Evolutionary conservation across 202 grass and related monocot species (phyloP), one percentile per base, ranked within the genome.

Genomic region (Brachypodium distachyon): DNA sequence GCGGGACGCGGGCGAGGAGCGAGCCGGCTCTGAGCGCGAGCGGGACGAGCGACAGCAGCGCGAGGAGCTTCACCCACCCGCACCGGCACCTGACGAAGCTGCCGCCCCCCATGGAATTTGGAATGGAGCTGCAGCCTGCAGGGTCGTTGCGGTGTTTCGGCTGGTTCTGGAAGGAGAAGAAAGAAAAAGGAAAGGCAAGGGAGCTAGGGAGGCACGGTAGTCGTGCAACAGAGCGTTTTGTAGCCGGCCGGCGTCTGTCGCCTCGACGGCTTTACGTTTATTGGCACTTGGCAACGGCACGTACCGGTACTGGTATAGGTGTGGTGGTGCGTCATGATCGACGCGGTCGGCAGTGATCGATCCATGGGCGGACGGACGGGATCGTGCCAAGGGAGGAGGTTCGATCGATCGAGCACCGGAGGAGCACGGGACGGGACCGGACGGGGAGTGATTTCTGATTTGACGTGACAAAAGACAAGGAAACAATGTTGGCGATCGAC

Each of bases 31-130:
- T 53, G 25, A 90, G 75, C 50, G 84, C 76, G 12, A 90, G 61
- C 0, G 75, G 56, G 41, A 86, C 7, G 55, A 90, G 76, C 41
- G 80, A 67, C 6, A 90, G 21, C 17, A 90, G 83, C 68, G 78
- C 28, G 12, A 82, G 78, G 7, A 88, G 62, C 81, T 77, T 88
- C 81, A 84, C n/a, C n/a, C n/a, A n/a, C n/a, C n/a, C n/a, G n/a
- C n/a, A n/a, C n/a, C n/a, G 1, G 61, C 86, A 81, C 77, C 58
- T 76, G 53, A 9, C 54, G 37, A 13, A 37, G 44, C 64, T 46
- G 63, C 41, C 41, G 44, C 71, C 53, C 81, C n/a, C n/a, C n/a
- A n/a, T n/a, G n/a, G n/a, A n/a, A n/a, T n/a, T n/a, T n/a, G n/a
- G n/a, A n/a, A n/a, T n/a, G 31, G 10, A 7, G 4, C 12, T 14